Base-by-base conservation (phyloP, 2,329 filamentous ascomycete species). In the Sarocladium kiliense region DNA sequence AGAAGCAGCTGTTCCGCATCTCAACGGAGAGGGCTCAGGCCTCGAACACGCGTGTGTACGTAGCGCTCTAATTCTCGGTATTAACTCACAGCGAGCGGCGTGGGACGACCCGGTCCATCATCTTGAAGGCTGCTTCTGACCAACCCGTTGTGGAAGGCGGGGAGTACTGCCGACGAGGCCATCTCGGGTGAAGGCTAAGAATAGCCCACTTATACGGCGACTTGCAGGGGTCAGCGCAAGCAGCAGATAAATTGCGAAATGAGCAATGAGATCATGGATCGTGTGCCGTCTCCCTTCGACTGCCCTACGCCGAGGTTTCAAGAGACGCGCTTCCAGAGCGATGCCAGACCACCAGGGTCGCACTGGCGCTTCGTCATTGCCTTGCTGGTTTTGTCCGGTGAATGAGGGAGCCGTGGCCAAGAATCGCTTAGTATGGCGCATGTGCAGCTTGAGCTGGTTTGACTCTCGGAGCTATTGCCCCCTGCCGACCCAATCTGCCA, bases 161-260 rank as follows among this genome's bases (percentile, higher is more conserved):
- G 47, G 26, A 34, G 27, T 51, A 36, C n/a, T 51, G 47, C 47
- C 47, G 47, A 51, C 27, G n/a, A 19, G 26, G 44, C 44, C 44
- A 49, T 49, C 23, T 32, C 44, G 44, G 44, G 11, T 49, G 44
- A 49, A 49, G 47, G 47, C 47, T 51, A 51, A 51, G 47, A 51
- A 51, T 51, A 51, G 47, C 19, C 44, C 25, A 47, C 44, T 21
- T 47, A 47, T 30, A 14, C 25, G 12, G 44, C 44, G 7, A 47
- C 4, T 30, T n/a, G 12, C 44, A 16, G 21, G 23, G 23, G 19
- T 47, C 23, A 26, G 30, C 30, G 11, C 3, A 18, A 51, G 47
- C 34, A 36, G 26, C 47, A 23, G 30, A 36, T 18, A 51, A 36
- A 36, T 51, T 51, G 47, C 47, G 47, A 21, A 51, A 36, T 51